Base-by-base conservation (phyloP, 495 filamentous ascomycete species). In the Tuber melanosporum region DNA sequence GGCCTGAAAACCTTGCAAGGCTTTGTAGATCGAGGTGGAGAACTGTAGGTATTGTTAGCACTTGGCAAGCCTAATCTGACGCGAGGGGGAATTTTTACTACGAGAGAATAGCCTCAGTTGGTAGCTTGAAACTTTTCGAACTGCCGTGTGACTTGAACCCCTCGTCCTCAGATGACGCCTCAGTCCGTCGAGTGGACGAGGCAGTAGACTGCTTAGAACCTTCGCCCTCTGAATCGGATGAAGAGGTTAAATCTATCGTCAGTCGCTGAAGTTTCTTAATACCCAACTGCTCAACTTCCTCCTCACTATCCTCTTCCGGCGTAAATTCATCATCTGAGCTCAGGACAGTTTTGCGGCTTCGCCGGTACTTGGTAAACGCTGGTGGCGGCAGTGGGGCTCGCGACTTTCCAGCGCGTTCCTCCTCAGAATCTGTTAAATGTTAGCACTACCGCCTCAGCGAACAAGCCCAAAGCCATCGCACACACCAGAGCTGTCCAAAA, bases 21-120 rank as follows among this genome's bases (percentile, higher is more conserved):
- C 10, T 75, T 81, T 45, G 72, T 70, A 57, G 79, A 78, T 44
- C 71, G 75, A 44, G 80, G 79, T 62, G 80, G 80, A 3, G 80
- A 82, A 49, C 80, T 71, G 39, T 1, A 71, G 43, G 45, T 19
- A 10, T 20, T 52, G 6, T 39, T 71, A 71, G 45, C 42, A 47
- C 42, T 20, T 41, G 2, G 43, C 8, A 20, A 26, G 20, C 47
- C 26, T 44, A 22, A 57, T 52, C 26, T 44, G 32, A 57, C 45
- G n/a, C 32, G 44, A 45, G 32, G 14, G 52, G 42, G 20, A 49
- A 71, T 73, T 47, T 36, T 73, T 70, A 75, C 80, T 78, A 82
- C 71, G 69, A 75, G 32, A 82, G 66, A 49, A 76, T 71, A 32
- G 77, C 77, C 22, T 47, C 57, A 43, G 43, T 73, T 42, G 43